Evolutionary conservation across 1,284 basidiomycete species (phyloP), one percentile per base, ranked within the genome.

Genomic region (Ganoderma leucocontextum): DNA sequence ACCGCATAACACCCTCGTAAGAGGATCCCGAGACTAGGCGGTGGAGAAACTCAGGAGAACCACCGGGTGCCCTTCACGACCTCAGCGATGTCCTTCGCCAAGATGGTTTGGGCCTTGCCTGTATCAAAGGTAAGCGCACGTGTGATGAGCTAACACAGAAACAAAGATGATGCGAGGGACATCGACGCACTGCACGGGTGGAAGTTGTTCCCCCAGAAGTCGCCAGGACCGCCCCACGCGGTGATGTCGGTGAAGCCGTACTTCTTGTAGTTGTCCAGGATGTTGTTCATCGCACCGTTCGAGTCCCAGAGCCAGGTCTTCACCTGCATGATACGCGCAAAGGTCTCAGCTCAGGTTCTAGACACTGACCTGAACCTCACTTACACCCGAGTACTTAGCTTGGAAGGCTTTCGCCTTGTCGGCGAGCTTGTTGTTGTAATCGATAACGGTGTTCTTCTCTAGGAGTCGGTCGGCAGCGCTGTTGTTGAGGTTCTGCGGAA

Each of bases 201-300:
- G 63, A 65, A 70, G 65, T 72, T 70, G 66, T 72, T 72, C 1
- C 84, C 85, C 88, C 87, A 89, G 82, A 89, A 89, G 68, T 84
- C 80, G 22, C 81, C 82, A 9, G 82, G 66, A n/a, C 76, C 76
- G 8, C 88, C 87, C 65, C 81, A 88, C 0, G 84, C 83, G 0
- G 83, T 84, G 8, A 81, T 81, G 70, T 88, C 86, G 25, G 81
- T 78, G 75, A 89, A 89, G 1, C 88, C 88, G 67, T 83, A 89
- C 12, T 80, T 72, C 0, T 78, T 81, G 2, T 87, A 86, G 55
- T 79, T 72, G 77, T 87, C 78, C 22, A 90, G 77, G 17, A 89
- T 84, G 7, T 78, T 82, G 15, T 78, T 82, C 78, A 89, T 88
- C n/a, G 80, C 82, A 0, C 85, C 65, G 70, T 86, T 82, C 2